Evolutionary conservation across 352 stramenopile genomes (phyloP).

Genomic region (Plasmopara viticola): DNA sequence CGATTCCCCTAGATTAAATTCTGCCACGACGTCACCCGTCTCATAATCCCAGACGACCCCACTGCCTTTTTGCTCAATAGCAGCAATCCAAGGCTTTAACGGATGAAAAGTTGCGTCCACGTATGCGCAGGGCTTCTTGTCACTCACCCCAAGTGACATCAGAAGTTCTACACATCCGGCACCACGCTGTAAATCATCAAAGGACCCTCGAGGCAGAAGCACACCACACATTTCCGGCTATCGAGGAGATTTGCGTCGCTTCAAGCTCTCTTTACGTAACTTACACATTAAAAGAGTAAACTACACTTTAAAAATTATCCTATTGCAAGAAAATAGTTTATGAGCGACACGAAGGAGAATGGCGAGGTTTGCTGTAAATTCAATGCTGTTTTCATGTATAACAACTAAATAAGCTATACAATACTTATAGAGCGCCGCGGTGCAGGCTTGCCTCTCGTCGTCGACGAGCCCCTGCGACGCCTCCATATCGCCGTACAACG

Average conservation of each 20-base stretch:
- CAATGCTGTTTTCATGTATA: no score
- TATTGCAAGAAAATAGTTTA: neutral
- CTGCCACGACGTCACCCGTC: conserved; percentile 46
- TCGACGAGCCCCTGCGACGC: conserved; percentile 11
- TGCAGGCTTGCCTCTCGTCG: conserved; percentile 9
- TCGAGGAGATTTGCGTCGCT: conserved; percentile 12
- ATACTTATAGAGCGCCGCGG: conserved; percentile 1
- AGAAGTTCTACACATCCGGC: conserved; percentile 49
- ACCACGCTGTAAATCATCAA: conserved; percentile 54
- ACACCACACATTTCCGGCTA: conserved; percentile 5
- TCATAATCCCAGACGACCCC: conserved; percentile 73
- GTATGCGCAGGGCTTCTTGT: conserved; percentile 69
- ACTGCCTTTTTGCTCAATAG: conserved; percentile 53
- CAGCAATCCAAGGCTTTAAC: conserved; percentile 58
- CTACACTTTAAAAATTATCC: no score
- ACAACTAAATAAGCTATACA: neutral
- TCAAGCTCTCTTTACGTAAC: conserved; percentile 17
- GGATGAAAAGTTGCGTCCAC: conserved; percentile 61
- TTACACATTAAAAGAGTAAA: conserved; percentile 1
- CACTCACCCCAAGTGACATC: conserved; percentile 46
- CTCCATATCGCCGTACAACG: conserved; percentile 10
- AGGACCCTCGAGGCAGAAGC: conserved; percentile 36
- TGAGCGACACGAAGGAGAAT: conserved; percentile 18
- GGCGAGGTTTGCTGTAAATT: conserved; percentile 2
- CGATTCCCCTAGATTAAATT: conserved; percentile 61